Conservation (phyloP, 331 rosid species). For the Quercus tomentella region DNA sequence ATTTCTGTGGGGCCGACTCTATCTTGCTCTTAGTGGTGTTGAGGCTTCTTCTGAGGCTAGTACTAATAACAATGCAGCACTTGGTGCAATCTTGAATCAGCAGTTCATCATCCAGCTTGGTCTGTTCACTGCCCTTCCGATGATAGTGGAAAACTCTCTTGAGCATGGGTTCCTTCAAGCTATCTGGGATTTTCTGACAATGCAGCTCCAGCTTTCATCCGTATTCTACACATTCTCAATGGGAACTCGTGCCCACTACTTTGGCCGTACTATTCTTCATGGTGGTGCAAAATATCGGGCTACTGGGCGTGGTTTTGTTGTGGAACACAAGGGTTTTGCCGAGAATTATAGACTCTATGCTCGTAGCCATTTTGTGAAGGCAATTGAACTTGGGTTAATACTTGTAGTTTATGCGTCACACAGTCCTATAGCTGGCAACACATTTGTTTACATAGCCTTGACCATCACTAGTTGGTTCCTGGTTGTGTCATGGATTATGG, state of each 20-base stretch:
- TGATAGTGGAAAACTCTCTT: constrained; percentile 80
- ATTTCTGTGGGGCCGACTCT: constrained; percentile 77
- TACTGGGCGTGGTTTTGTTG: constrained; percentile 93
- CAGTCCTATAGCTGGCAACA: constrained; percentile 50
- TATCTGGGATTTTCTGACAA: constrained; percentile 77
- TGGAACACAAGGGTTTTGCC: constrained; percentile 80
- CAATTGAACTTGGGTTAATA: constrained; percentile 80
- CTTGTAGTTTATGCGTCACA: constrained; percentile 62
- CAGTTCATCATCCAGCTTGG: constrained; percentile 88
- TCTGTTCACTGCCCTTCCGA: constrained; percentile 83
- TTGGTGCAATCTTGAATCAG: constrained; percentile 66
- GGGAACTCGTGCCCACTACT: constrained; percentile 86
- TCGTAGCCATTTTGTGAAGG: constrained; percentile 92
- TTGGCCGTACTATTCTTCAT: constrained; percentile 82
- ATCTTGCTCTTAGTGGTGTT: constrained; percentile 81
- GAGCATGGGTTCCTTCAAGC: constrained; percentile 81
- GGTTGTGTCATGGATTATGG: constrained; percentile 74
- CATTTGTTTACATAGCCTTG: constrained; percentile 74
- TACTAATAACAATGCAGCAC: constrained; percentile 52
- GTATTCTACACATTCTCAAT: constrained; percentile 84
- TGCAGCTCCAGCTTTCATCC: constrained; percentile 92
- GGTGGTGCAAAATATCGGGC: constrained; percentile 94
- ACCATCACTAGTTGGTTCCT: constrained; percentile 81
- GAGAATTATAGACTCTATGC: constrained; percentile 87
- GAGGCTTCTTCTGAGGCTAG: constrained; percentile 50